Evolutionary conservation across 2,329 filamentous ascomycete genomes (phyloP).

Genomic region (Colletotrichum sp.): DNA sequence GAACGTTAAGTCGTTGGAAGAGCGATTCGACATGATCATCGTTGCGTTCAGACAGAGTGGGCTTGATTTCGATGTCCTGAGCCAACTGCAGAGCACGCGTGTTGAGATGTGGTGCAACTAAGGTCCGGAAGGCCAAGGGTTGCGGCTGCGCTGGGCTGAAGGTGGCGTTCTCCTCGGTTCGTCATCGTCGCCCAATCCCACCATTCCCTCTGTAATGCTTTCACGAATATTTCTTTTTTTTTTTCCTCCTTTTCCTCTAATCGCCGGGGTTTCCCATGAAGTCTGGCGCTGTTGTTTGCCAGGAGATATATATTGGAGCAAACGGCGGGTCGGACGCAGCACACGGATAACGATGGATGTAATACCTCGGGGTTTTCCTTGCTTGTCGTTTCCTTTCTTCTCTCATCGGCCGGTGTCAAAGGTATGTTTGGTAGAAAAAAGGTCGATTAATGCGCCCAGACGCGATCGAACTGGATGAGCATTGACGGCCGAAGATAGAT

Average conservation of each 20-base stretch:
- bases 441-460: slow-evolving; percentile 2
- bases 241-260: not conserved
- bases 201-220: not conserved
- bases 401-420: slow-evolving; percentile 10
- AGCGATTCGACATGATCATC: slow-evolving; percentile 46
- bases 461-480: not conserved
- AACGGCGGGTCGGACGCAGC: not conserved
- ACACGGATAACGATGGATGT: not conserved
- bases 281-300: not conserved
- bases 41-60: slow-evolving; percentile 47
- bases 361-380: not conserved
- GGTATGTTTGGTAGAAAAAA: slow-evolving; percentile 16
- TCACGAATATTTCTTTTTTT: not conserved
- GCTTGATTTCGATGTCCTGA: slow-evolving; percentile 44
- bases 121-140: not conserved
- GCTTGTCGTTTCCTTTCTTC: not conserved
- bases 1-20: slow-evolving; percentile 37
- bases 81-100: slow-evolving; percentile 33
- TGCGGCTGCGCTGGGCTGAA: not conserved
- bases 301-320: not conserved
- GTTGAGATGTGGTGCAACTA: slow-evolving; percentile 44
- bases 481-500: slow-evolving; percentile 8
- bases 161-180: not conserved
- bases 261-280: not conserved
- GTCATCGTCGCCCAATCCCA: not conserved